Conservation (phyloP, 202 grass and related monocot species). For the Cymbopogon flexuosus region DNA sequence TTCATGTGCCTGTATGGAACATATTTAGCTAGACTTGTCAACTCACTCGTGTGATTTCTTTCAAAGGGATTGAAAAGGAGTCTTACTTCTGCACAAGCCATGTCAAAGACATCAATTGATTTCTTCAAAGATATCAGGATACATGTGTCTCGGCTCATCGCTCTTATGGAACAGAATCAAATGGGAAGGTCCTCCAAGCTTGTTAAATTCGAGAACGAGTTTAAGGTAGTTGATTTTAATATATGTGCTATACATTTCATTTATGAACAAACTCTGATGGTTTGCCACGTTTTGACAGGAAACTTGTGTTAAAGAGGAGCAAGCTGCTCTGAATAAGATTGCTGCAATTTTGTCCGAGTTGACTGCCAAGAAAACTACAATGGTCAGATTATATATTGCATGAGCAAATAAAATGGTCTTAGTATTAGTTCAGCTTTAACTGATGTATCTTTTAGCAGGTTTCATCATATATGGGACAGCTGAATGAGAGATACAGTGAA, state of each 20-base stretch:
- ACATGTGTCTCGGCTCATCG: slow-evolving; percentile 39
- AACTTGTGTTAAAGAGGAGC: slow-evolving; percentile 56
- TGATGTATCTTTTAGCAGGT: slow-evolving; percentile 44
- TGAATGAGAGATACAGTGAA: slow-evolving; percentile 49
- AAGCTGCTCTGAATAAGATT: slow-evolving; percentile 54
- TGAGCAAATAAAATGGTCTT: background rate
- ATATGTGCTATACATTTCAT: slow-evolving; percentile 2
- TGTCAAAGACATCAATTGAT: slow-evolving; percentile 58
- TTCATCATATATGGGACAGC: slow-evolving; percentile 39
- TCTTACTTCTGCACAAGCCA: slow-evolving; percentile 63
- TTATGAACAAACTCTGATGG: slow-evolving; percentile 6
- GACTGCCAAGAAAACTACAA: slow-evolving; percentile 46
- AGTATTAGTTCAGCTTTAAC: slow-evolving; percentile 14
- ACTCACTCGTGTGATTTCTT: slow-evolving; percentile 9
- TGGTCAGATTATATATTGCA: slow-evolving; percentile 46
- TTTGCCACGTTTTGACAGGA: slow-evolving; percentile 39
- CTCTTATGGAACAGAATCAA: slow-evolving; percentile 54
- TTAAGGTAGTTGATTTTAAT: slow-evolving; percentile 55
- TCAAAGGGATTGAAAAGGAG: slow-evolving; percentile 52
- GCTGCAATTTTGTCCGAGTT: slow-evolving; percentile 55
- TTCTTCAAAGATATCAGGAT: slow-evolving; percentile 53
- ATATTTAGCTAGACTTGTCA: slow-evolving; percentile 27
- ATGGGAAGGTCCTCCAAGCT: slow-evolving; percentile 32
- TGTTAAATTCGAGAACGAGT: slow-evolving; percentile 60
- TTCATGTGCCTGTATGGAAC: background rate